phyloP scores from a whole-genome alignment of 2,329 filamentous ascomycete species.

The Fusarium pseudonygamai region DNA sequence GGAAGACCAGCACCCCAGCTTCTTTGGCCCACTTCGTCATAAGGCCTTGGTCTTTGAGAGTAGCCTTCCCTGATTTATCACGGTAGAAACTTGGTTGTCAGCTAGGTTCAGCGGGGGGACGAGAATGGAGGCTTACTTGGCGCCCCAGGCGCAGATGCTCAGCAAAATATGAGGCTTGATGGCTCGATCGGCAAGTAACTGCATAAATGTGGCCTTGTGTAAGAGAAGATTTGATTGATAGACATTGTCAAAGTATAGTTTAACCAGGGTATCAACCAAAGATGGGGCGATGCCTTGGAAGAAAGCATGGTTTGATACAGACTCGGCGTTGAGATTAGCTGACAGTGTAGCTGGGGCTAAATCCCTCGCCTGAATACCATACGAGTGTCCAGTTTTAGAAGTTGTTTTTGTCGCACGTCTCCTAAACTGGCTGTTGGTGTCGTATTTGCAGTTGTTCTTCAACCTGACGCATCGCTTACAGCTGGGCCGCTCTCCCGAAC shows the following conservation, averaged over 20 bases:
- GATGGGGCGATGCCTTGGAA: background rate
- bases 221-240: slow-evolving; percentile 29
- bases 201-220: background rate
- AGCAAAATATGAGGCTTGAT: slow-evolving; percentile 11
- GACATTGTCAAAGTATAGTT: slow-evolving; percentile 31
- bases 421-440: background rate
- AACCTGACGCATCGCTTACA: slow-evolving; percentile 28
- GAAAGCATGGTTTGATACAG: background rate
- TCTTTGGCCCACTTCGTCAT: slow-evolving; percentile 26
- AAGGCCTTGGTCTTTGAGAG: background rate
- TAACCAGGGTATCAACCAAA: background rate
- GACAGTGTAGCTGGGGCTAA: fast-evolving
- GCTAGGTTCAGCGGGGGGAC: fast-evolving
- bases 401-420: fast-evolving
- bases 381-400: fast-evolving
- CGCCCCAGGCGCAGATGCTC: slow-evolving; percentile 33
- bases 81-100: slow-evolving; percentile 22
- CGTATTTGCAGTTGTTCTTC: slow-evolving; percentile 1
- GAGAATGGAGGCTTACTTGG: slow-evolving; percentile 17
- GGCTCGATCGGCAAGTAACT: background rate
- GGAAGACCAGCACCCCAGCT: slow-evolving; percentile 18
- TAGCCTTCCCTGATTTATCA: background rate
- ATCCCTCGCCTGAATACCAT: fast-evolving
- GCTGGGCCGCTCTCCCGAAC: slow-evolving; percentile 26
- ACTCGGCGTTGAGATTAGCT: fast-evolving